Conservation (phyloP, 164 flowering plant genomes). For the Magnolia sinica region DNA sequence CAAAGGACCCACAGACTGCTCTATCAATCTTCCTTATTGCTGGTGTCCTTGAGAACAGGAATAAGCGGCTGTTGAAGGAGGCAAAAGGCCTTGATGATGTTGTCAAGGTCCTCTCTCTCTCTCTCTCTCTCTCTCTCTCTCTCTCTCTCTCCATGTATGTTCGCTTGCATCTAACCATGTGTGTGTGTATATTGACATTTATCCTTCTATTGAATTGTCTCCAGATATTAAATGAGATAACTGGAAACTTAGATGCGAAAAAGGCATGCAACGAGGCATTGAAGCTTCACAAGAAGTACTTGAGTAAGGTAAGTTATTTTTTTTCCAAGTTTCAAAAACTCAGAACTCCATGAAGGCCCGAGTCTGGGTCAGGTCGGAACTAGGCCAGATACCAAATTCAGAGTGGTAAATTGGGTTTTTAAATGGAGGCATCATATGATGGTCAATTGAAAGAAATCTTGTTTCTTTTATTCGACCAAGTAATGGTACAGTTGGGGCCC, state of each 20-base stretch:
- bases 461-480: background rate
- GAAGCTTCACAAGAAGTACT: constrained; percentile 72
- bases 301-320: constrained; percentile 36
- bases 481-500: background rate
- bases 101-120: constrained; percentile 52
- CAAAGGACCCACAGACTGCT: constrained; percentile 40
- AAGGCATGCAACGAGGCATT: constrained; percentile 74
- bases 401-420: too few species aligned
- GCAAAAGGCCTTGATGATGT: constrained; percentile 91
- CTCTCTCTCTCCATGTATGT: background rate
- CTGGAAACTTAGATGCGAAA: constrained; percentile 72
- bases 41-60: constrained; percentile 75
- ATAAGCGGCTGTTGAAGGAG: constrained; percentile 61
- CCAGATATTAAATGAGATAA: constrained; percentile 74
- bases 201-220: constrained; percentile 1
- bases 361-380: too few species aligned
- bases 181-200: background rate
- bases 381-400: too few species aligned
- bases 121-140: constrained; percentile 13
- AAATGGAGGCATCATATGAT: too few species aligned
- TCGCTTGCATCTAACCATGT: background rate
- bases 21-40: constrained; percentile 81
- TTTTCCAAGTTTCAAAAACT: background rate
- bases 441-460: background rate
- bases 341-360: too few species aligned